phyloP scores from a whole-genome alignment of 495 filamentous ascomycete species.

The Aspergillus biplanus region DNA sequence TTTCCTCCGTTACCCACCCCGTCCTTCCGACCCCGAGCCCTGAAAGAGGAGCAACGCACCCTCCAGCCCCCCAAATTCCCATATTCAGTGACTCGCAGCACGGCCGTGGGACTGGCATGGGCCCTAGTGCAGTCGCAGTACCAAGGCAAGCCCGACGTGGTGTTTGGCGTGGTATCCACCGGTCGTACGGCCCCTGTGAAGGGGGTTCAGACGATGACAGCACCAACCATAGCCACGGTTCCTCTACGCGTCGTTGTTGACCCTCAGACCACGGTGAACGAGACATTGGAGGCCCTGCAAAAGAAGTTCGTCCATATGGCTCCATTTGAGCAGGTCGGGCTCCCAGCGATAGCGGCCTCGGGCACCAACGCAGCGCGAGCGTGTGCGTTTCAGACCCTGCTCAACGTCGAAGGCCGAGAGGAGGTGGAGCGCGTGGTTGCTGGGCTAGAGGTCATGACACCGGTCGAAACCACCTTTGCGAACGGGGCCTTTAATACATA shows the following conservation, averaged over 20 bases:
- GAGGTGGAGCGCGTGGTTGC: background rate
- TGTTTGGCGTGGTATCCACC: slow-evolving; percentile 35
- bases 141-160: slow-evolving; percentile 29
- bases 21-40: background rate
- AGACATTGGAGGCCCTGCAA: slow-evolving; percentile 44
- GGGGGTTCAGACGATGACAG: slow-evolving; percentile 34
- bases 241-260: slow-evolving; percentile 15
- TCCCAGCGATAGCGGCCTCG: slow-evolving; percentile 56
- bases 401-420: slow-evolving; percentile 6
- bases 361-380: slow-evolving; percentile 52
- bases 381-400: slow-evolving; percentile 52
- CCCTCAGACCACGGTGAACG: background rate
- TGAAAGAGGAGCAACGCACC: background rate
- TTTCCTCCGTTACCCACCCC: slow-evolving; percentile 10
- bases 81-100: background rate
- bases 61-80: background rate
- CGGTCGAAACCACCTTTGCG: background rate
- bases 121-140: slow-evolving; percentile 34
- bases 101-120: slow-evolving; percentile 32
- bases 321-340: slow-evolving; percentile 45
- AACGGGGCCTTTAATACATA: slow-evolving; percentile 19
- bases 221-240: slow-evolving; percentile 39
- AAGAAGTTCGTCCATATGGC: slow-evolving; percentile 34
- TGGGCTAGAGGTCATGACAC: background rate
- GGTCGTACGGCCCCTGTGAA: slow-evolving; percentile 33